phyloP scores from a whole-genome alignment of 768 basidiomycete genomes.

The Phylloporus sp. region DNA sequence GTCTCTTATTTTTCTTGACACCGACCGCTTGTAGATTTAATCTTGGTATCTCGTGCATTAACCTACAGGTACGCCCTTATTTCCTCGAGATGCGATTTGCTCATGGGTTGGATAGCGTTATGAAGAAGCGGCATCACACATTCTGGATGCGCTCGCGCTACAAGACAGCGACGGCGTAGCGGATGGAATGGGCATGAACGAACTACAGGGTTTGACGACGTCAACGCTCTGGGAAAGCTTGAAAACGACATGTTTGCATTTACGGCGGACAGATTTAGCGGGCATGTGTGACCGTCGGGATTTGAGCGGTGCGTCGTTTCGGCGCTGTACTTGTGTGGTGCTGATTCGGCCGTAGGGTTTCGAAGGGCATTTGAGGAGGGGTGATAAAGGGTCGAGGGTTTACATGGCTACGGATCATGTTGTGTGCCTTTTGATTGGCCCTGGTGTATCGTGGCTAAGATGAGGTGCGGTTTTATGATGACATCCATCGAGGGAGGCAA shows the following conservation, averaged over 20 bases:
- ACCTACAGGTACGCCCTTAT: constrained; percentile 60
- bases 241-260: constrained; percentile 75
- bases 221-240: constrained; percentile 85
- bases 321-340: not conserved
- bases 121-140: constrained; percentile 80
- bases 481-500: not conserved
- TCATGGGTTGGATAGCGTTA: constrained; percentile 51
- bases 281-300: constrained; percentile 68
- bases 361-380: constrained; percentile 7
- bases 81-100: not conserved
- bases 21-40: constrained; percentile 66
- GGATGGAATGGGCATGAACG: constrained; percentile 41
- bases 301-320: constrained; percentile 49
- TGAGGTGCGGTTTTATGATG: not conserved
- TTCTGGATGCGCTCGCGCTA: constrained; percentile 83
- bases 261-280: constrained; percentile 76
- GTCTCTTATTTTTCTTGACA: too few relatives aligned
- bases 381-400: not conserved
- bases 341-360: constrained; percentile 11
- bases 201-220: constrained; percentile 69
- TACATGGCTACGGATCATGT: not conserved
- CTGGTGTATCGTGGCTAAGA: not conserved
- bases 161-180: constrained; percentile 81
- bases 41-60: constrained; percentile 88
- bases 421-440: not conserved